phyloP scores from a whole-genome alignment of 176 grass and related monocot genomes.

The Rhynchospora breviuscula region DNA sequence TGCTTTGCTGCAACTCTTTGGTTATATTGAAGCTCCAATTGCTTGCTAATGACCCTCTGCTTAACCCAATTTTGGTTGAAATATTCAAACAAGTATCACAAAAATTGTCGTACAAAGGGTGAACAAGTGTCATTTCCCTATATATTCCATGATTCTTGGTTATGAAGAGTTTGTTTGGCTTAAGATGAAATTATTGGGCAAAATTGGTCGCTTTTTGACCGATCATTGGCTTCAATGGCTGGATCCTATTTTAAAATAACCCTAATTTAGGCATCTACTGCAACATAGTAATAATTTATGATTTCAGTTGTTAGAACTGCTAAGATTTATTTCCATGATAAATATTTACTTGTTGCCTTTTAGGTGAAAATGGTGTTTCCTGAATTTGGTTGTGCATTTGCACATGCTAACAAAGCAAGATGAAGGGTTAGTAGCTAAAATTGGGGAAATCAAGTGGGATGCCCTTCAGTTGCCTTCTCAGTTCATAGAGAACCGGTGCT shows the following conservation, averaged over 20 bases:
- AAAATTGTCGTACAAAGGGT: too few species aligned
- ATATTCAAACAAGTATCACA: too few species aligned
- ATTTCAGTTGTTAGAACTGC: not conserved
- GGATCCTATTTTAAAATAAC: not conserved
- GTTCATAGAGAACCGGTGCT: constrained; percentile 98
- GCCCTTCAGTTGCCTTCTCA: constrained; percentile 87
- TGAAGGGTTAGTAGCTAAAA: constrained; percentile 73
- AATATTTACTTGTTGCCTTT: constrained; percentile 1
- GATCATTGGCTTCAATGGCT: not conserved
- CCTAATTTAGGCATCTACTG: not conserved
- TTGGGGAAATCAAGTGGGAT: constrained; percentile 90
- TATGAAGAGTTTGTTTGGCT: too few species aligned
- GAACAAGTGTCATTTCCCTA: too few species aligned
- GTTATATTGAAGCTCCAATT: too few species aligned
- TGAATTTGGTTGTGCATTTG: constrained; percentile 94
- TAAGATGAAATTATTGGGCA: too few species aligned
- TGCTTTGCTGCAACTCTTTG: too few species aligned
- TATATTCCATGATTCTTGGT: too few species aligned
- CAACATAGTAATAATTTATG: not conserved
- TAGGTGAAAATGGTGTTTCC: constrained; percentile 96
- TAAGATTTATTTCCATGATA: not conserved
- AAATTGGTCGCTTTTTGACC: too few species aligned
- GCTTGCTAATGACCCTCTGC: too few species aligned
- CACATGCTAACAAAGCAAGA: constrained; percentile 97
- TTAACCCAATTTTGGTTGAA: too few species aligned